phyloP scores from a whole-genome alignment of 495 filamentous ascomycete species.

The Hapsidospora chrysogenum region DNA sequence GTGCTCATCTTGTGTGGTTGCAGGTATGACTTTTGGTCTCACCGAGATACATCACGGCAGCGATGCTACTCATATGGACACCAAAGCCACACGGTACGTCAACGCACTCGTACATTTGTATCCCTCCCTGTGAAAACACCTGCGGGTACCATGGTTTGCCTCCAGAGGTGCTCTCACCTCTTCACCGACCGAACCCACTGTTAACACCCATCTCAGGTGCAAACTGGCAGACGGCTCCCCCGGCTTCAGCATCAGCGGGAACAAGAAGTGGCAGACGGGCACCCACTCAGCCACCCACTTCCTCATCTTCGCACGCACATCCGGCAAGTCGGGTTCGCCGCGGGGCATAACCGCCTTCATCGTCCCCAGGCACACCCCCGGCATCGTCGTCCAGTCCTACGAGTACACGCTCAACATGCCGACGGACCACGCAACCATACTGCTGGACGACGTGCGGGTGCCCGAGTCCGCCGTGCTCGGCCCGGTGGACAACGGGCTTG shows the following conservation, averaged over 20 bases:
- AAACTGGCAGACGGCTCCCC: conserved; percentile 10
- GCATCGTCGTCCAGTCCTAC: conserved; percentile 32
- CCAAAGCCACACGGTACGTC: conserved; percentile 9
- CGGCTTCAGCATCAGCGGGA: conserved; percentile 35
- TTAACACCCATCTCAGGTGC: too few species aligned
- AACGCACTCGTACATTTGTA: too few species aligned
- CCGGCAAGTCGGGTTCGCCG: conserved; percentile 24
- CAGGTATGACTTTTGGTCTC: conserved; percentile 32
- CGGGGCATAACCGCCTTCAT: conserved; percentile 41
- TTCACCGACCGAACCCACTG: too few species aligned
- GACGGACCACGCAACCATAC: conserved; percentile 35
- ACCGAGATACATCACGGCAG: conserved; percentile 44
- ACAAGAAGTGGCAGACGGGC: conserved; percentile 47
- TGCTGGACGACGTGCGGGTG: conserved; percentile 30
- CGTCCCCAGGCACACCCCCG: conserved; percentile 26
- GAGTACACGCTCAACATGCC: conserved; percentile 50
- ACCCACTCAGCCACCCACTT: conserved; percentile 41
- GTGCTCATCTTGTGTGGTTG: background rate
- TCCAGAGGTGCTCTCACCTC: too few species aligned
- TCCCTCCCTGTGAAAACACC: too few species aligned
- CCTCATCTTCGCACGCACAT: conserved; percentile 39
- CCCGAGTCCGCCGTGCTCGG: conserved; percentile 31
- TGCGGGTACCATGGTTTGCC: too few species aligned
- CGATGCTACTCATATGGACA: conserved; percentile 41
- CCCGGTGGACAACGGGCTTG: conserved; percentile 25